Conservation (phyloP, 169 alveolate genomes). For the Eimeria necatrix region DNA sequence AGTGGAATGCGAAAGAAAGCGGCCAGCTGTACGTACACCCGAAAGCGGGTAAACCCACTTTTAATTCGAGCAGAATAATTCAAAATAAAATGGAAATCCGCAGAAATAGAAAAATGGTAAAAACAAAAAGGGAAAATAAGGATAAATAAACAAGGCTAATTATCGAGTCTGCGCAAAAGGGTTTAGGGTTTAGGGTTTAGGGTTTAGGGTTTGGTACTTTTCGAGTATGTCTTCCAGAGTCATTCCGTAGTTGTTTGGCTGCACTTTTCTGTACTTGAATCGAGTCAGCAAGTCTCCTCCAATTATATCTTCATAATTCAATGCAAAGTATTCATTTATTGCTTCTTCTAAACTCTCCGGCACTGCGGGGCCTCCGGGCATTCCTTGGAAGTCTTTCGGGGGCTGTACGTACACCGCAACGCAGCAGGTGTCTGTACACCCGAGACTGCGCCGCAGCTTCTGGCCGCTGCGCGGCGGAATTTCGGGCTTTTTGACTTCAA, state of each 20-base stretch:
- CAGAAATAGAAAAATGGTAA: no score
- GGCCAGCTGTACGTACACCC: no score
- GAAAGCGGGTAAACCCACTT: no score
- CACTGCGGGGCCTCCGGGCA: not conserved
- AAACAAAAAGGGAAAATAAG: not conserved
- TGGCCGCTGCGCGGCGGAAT: no score
- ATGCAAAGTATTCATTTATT: slow-evolving; percentile 87
- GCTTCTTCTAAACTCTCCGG: slow-evolving; percentile 76
- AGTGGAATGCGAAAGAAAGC: no score
- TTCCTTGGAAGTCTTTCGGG: slow-evolving; percentile 4
- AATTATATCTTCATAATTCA: slow-evolving; percentile 89
- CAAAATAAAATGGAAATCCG: no score
- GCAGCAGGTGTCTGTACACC: not conserved
- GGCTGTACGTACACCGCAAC: slow-evolving; percentile 63
- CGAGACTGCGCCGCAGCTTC: not conserved
- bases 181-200: no score
- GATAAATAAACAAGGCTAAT: not conserved
- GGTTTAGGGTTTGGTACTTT: no score
- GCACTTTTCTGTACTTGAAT: slow-evolving; percentile 87
- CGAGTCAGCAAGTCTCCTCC: slow-evolving; percentile 88
- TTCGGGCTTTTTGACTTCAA: no score
- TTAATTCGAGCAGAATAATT: no score
- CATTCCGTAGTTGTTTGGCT: slow-evolving; percentile 86
- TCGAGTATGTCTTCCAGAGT: slow-evolving; percentile 87
- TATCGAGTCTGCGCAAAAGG: slow-evolving; percentile 64